A percentile compares a stretch with the other conserved stretches of the same genome.
Evolutionary conservation across 1,284 basidiomycete genomes (phyloP).

Genomic region (Cryptococcus sp.): DNA sequence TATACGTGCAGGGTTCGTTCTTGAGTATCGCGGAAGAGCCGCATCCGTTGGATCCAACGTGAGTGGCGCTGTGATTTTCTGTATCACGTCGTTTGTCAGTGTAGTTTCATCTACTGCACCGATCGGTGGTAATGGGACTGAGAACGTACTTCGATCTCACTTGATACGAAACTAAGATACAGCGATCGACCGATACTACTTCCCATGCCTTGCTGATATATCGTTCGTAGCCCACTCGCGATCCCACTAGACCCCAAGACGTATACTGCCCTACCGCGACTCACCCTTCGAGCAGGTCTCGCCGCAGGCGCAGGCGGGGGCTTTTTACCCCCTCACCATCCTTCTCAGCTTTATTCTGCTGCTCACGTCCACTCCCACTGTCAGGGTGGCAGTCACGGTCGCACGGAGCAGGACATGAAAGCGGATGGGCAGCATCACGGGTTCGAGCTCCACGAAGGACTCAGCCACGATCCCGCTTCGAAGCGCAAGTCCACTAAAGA

Average conservation of each 20-base stretch:
- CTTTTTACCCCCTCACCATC: conserved; percentile 14
- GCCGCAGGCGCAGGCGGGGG: background rate
- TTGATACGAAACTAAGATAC: too few relatives aligned
- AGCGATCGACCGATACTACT: too few relatives aligned
- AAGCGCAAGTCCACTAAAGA: too few relatives aligned
- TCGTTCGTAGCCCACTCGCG: conserved; percentile 25
- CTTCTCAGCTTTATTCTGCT: background rate
- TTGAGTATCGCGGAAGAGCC: conserved; percentile 29
- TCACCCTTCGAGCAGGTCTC: conserved; percentile 30
- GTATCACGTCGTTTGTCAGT: too few relatives aligned
- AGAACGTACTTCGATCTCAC: too few relatives aligned
- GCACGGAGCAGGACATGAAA: background rate
- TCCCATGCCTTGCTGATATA: background rate
- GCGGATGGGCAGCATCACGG: background rate
- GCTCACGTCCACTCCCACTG: background rate
- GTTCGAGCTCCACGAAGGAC: conserved; percentile 9
- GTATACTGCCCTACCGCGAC: conserved; percentile 19
- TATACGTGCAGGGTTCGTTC: conserved; percentile 37
- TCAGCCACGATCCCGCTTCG: background rate
- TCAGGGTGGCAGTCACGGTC: background rate
- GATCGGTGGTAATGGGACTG: too few relatives aligned
- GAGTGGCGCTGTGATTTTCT: conserved; percentile 11
- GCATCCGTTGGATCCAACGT: conserved; percentile 35
- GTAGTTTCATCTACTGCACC: too few relatives aligned
- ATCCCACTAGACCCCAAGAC: conserved; percentile 20